Conservation (phyloP, 2,329 filamentous ascomycete genomes). For the Fusarium verrucosum region DNA sequence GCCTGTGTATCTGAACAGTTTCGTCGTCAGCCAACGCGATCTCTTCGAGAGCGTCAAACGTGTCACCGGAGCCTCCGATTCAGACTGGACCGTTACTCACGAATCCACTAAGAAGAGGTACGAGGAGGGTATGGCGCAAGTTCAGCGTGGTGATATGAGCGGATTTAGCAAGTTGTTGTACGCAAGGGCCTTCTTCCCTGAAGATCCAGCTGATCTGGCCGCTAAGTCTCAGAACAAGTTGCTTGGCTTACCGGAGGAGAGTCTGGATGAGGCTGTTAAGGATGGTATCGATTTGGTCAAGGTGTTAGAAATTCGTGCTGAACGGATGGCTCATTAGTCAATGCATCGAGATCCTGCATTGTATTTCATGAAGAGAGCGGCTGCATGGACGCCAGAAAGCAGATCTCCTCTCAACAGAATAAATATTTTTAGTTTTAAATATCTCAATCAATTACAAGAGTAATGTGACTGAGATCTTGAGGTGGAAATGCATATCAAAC, state of each 20-base stretch:
- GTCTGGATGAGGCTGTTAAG: constrained; percentile 63
- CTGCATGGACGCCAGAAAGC: too few species aligned
- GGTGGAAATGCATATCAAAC: too few species aligned
- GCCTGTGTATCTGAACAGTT: constrained; percentile 62
- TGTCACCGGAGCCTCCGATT: constrained; percentile 63
- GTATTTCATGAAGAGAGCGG: neutral
- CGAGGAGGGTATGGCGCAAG: constrained; percentile 52
- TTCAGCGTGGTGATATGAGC: constrained; percentile 53
- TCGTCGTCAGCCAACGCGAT: constrained; percentile 67
- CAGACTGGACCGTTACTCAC: constrained; percentile 66
- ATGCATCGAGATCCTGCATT: too few species aligned
- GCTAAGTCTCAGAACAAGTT: constrained; percentile 56
- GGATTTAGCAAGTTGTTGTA: constrained; percentile 63
- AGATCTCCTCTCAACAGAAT: too few species aligned
- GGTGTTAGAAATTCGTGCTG: constrained; percentile 15
- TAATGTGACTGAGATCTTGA: too few species aligned
- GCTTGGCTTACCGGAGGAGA: constrained; percentile 63
- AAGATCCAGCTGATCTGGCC: constrained; percentile 47
- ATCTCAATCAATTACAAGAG: too few species aligned
- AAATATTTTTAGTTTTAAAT: too few species aligned
- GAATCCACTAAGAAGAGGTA: constrained; percentile 59
- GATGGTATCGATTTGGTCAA: constrained; percentile 55
- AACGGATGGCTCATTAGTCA: constrained; percentile 22
- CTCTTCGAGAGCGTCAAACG: constrained; percentile 69
- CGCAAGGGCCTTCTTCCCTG: constrained; percentile 58